Evolutionary conservation across 345 rosid species (phyloP), one percentile per base, ranked within the genome.

Genomic region (Aquilaria sinensis): DNA sequence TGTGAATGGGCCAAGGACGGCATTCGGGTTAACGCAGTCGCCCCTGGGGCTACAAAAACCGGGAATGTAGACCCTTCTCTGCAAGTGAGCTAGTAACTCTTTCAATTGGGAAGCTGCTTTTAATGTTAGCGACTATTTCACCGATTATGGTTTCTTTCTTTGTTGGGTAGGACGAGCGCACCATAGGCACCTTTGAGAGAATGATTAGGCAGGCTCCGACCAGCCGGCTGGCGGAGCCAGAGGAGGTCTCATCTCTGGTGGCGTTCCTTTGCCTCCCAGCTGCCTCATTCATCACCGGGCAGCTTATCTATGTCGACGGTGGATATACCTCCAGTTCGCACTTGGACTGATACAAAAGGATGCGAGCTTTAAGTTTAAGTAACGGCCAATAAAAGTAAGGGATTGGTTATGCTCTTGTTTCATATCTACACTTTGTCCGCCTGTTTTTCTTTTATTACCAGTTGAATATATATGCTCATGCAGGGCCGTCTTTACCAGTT

Each of bases 1-100:
- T 84, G 88, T 51, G 92, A 89, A 67, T 89, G 92, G 90, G 90
- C 96, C 0, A 79, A 76, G 51, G 96, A 85, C 75, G 82, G 78
- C 59, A 88, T 84, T 70, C 82, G 92, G 74, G 61, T 80, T 71
- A 85, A 85, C 68, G 83, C 85, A 66, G 89, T 88, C 51, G 96
- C 88, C 2, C 92, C 96, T 30, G 86, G 96, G 86, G 77, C 78
- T 67, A 80, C 86, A 81, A 82, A 71, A 74, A 89, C 92, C 52
- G 76, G 84, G 14, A 72, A 84, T 86, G 84, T 82, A 64, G 84
- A 84, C 53, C 82, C 56, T 31, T 23, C 23, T 23, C 23, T 23
- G 23, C 23, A 23, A 23, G 23, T 23, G 23, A 23, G 23, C 23
- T 23, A 23, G 23, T 23, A 23, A 23, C 23, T 23, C 23, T 23